Conservation (phyloP, 768 basidiomycete species). For the Collybia nuda region DNA sequence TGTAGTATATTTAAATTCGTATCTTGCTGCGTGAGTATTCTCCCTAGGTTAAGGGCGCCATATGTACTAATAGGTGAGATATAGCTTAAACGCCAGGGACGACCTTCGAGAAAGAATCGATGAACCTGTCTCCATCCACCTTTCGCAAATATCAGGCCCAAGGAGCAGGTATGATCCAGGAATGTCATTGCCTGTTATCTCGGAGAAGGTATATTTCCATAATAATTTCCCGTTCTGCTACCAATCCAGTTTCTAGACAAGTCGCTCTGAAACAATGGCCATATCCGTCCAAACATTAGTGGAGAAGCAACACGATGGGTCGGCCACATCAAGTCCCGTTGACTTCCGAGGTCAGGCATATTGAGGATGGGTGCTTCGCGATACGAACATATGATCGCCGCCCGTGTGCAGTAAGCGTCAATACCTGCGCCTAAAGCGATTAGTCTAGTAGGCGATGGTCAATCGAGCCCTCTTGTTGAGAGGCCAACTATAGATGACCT, state of each 20-base stretch:
- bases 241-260: constrained; percentile 1
- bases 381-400: too few species aligned
- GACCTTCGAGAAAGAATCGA: constrained; percentile 33
- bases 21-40: constrained; percentile 41
- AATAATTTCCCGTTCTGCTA: neutral
- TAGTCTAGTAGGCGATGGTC: too few species aligned
- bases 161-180: constrained; percentile 1
- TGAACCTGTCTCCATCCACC: constrained; percentile 40
- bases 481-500: too few species aligned
- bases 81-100: constrained; percentile 46
- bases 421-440: too few species aligned
- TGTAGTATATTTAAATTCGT: constrained; percentile 57
- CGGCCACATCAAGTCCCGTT: too few species aligned
- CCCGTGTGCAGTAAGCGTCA: too few species aligned
- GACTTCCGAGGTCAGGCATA: too few species aligned
- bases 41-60: neutral
- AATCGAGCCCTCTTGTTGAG: too few species aligned
- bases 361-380: too few species aligned
- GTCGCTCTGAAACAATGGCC: constrained; percentile 6
- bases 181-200: neutral
- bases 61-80: neutral
- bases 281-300: constrained; percentile 13
- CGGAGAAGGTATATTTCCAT: constrained; percentile 9
- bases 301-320: constrained; percentile 5
- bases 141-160: constrained; percentile 32